These are phyloP conservation scores for Aspergillus neoniger DNA, from an alignment of 2,329 filamentous ascomycete species.

Conservation along the genomic window DNA sequence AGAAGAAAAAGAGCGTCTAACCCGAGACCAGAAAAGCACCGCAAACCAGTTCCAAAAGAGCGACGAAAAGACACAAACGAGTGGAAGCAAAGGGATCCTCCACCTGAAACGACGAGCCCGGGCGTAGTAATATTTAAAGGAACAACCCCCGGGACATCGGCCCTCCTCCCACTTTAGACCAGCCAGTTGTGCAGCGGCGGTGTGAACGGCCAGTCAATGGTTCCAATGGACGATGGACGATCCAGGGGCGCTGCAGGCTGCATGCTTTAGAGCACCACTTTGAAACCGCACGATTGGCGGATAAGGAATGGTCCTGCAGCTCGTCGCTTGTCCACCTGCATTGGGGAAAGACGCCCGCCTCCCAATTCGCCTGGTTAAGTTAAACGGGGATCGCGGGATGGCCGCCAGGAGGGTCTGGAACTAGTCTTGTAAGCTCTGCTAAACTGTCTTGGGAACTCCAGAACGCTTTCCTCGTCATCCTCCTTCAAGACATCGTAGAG, in stretches of 20 bases:
- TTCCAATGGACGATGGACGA: constrained; percentile 15
- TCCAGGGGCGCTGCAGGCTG: constrained; percentile 29
- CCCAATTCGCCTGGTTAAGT: constrained; percentile 13
- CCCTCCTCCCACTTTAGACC: constrained; percentile 19
- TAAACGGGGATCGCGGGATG: constrained; percentile 9
- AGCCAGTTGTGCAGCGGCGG: constrained; percentile 27
- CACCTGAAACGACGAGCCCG: constrained; percentile 27
- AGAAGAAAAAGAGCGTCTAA: constrained; percentile 32
- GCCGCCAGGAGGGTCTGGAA: constrained; percentile 10
- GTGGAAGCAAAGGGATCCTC: constrained; percentile 27
- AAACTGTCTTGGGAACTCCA: not conserved
- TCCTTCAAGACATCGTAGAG: constrained; percentile 2
- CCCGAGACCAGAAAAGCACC: constrained; percentile 28
- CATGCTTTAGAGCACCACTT: constrained; percentile 18
- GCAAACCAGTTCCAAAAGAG: constrained; percentile 38
- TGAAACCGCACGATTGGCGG: constrained; percentile 22
- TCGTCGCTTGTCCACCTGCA: constrained; percentile 13
- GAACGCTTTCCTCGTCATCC: not conserved
- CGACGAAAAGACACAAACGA: constrained; percentile 32
- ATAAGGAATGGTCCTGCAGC: constrained; percentile 15
- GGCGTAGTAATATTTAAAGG: constrained; percentile 22
- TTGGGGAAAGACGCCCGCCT: constrained; percentile 16
- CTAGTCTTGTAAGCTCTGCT: not conserved
- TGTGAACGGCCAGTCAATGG: constrained; percentile 21
- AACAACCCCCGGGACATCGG: constrained; percentile 26